These are phyloP conservation scores for Fusarium sacchari DNA, from an alignment of 2,329 filamentous ascomycete species.

Conservation along the genomic window DNA sequence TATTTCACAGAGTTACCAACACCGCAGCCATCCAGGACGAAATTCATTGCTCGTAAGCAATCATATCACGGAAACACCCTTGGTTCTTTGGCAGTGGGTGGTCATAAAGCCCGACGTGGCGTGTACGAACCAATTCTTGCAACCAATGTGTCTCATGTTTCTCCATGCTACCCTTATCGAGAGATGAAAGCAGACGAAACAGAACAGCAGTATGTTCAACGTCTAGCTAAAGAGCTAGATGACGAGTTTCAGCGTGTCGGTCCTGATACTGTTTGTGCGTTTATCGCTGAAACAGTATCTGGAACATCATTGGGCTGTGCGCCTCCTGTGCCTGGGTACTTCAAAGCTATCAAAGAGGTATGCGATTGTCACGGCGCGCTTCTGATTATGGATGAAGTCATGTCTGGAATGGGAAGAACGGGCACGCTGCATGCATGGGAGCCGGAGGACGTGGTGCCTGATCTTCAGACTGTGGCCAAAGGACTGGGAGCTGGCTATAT, in stretches of 20 bases:
- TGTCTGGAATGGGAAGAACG: conserved; percentile 73
- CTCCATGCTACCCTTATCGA: conserved; percentile 41
- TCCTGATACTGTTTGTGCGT: conserved; percentile 30
- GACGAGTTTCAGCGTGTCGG: conserved; percentile 29
- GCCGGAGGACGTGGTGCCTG: conserved; percentile 64
- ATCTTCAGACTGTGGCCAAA: conserved; percentile 74
- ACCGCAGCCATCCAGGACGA: conserved; percentile 17
- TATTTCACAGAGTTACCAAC: conserved; percentile 33
- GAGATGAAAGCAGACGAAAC: conserved; percentile 44
- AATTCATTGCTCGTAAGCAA: conserved; percentile 30
- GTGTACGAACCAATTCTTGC: conserved; percentile 42
- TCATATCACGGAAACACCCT: conserved; percentile 37
- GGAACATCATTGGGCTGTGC: conserved; percentile 35
- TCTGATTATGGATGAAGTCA: conserved; percentile 69
- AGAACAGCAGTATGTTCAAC: conserved; percentile 14
- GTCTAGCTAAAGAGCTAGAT: conserved; percentile 28
- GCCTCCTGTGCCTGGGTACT: conserved; percentile 56
- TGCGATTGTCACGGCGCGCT: conserved; percentile 66
- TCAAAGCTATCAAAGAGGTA: conserved; percentile 60
- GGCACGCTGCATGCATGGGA: conserved; percentile 73
- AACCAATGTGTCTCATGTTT: conserved; percentile 43
- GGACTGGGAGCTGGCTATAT: conserved; percentile 59
- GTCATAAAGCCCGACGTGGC: conserved; percentile 35
- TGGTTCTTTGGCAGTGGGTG: conserved; percentile 10
- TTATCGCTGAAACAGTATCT: conserved; percentile 35